A percentile compares a stretch with the other conserved stretches of the same genome.
Evolutionary conservation across 805 yeast genomes (phyloP).

Genomic region (Yarrowia keelungensis): DNA sequence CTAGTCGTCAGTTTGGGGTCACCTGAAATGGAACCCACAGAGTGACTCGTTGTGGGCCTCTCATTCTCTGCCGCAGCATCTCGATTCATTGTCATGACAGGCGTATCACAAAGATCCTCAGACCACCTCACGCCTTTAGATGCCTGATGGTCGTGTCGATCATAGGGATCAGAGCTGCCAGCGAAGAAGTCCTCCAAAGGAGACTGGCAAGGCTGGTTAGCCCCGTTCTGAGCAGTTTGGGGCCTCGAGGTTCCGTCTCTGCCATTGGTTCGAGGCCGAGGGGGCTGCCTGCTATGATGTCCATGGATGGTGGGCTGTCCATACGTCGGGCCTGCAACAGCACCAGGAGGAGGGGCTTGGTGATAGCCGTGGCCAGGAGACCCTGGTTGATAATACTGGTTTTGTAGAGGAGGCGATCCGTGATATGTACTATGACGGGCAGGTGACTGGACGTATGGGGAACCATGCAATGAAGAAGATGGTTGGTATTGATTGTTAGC

Average conservation of each 20-base stretch:
- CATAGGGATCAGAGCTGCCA: not conserved
- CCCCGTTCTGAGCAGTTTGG: not conserved
- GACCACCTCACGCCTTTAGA: not conserved
- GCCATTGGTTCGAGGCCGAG: slow-evolving; percentile 4
- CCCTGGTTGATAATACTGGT: not conserved
- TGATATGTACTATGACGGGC: slow-evolving; percentile 4
- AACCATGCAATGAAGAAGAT: not conserved
- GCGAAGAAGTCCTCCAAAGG: not conserved
- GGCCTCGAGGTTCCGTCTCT: slow-evolving; percentile 2
- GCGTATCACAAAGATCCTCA: not conserved
- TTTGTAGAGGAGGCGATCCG: not conserved
- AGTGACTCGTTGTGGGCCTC: not conserved
- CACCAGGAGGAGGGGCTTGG: not conserved
- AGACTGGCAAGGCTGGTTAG: not conserved
- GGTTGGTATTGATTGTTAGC: not conserved
- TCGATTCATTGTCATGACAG: slow-evolving; percentile 4
- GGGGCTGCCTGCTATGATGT: not conserved
- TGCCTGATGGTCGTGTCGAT: too few species aligned
- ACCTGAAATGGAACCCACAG: too few species aligned
- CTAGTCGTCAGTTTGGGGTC: too few species aligned
- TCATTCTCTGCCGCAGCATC: not conserved
- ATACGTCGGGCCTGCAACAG: not conserved
- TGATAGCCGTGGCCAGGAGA: slow-evolving; percentile 3
- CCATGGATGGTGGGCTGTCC: not conserved
- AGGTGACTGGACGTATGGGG: slow-evolving; percentile 6